phyloP scores from a whole-genome alignment of 441 rosid species.

The Brassica hybrid region DNA sequence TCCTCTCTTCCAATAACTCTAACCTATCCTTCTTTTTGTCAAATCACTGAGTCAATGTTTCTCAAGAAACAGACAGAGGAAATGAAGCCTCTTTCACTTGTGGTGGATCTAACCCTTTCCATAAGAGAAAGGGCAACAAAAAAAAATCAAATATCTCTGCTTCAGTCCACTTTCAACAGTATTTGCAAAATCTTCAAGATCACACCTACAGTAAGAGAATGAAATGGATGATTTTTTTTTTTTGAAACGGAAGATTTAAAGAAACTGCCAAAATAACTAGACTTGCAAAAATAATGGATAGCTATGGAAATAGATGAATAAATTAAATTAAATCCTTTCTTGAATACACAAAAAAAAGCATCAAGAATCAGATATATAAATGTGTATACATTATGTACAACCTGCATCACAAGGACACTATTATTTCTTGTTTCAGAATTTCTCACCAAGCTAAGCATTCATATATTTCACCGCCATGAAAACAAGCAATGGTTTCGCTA shows the following conservation, averaged over 20 bases:
- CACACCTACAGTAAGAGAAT: constrained; percentile 21
- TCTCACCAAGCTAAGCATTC: constrained; percentile 35
- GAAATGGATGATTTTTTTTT: not conserved
- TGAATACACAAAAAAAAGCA: constrained; percentile 9
- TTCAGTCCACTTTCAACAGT: constrained; percentile 32
- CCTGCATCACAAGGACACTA: constrained; percentile 7
- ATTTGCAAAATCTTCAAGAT: constrained; percentile 29
- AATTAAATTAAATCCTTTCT: not conserved
- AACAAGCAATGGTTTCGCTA: constrained; percentile 7
- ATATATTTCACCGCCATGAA: constrained; percentile 26
- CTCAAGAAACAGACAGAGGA: constrained; percentile 39
- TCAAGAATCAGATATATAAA: not conserved
- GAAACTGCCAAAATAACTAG: constrained; percentile 24
- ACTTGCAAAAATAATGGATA: no score
- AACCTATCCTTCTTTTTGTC: constrained; percentile 38
- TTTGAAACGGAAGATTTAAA: not conserved
- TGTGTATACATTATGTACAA: not conserved
- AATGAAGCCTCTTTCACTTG: constrained; percentile 23
- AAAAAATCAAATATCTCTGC: constrained; percentile 9
- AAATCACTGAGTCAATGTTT: constrained; percentile 50
- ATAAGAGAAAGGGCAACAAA: constrained; percentile 17
- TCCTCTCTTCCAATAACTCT: constrained; percentile 32
- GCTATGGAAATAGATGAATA: no score
- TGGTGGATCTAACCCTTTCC: constrained; percentile 44
- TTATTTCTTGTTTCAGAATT: not conserved